A percentile compares a stretch with the other conserved stretches of the same genome.
These are phyloP conservation scores for Pseudevernia furfuracea DNA, from an alignment of 495 filamentous ascomycete species.

Conservation along the genomic window DNA sequence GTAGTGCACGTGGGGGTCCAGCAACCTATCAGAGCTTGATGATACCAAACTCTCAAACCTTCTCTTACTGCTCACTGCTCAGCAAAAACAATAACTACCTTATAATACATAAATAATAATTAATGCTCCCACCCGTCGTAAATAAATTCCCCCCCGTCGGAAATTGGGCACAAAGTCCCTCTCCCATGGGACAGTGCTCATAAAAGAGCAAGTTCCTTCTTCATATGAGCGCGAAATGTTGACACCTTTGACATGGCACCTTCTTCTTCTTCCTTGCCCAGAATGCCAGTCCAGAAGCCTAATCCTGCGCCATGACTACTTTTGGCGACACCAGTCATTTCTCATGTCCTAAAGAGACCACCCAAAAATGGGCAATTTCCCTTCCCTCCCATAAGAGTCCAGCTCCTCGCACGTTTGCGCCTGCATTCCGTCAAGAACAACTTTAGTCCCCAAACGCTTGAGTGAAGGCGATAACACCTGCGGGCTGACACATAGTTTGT, in stretches of 20 bases:
- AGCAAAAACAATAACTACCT: too few species aligned
- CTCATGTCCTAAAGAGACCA: constrained; percentile 1
- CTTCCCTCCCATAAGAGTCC: neutral
- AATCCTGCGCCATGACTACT: neutral
- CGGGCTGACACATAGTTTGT: neutral
- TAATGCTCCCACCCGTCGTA: neutral
- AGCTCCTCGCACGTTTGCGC: neutral
- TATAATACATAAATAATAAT: too few species aligned
- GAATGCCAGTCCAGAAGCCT: neutral
- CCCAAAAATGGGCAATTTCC: constrained; percentile 8
- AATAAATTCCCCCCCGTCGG: too few species aligned
- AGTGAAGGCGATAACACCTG: neutral
- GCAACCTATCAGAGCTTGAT: neutral
- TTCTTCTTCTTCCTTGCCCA: neutral
- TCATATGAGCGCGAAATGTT: neutral
- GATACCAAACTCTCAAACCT: neutral
- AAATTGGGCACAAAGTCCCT: neutral
- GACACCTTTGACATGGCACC: neutral
- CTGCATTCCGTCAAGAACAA: neutral
- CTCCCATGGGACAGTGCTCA: neutral
- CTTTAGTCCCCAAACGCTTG: neutral
- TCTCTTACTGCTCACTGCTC: neutral
- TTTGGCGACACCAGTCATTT: constrained; percentile 2
- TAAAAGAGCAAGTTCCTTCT: neutral
- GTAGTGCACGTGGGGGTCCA: constrained; percentile 4